phyloP scores from a whole-genome alignment of 225 moss, liverwort and hornwort species.

The Anthoceros angustus region DNA sequence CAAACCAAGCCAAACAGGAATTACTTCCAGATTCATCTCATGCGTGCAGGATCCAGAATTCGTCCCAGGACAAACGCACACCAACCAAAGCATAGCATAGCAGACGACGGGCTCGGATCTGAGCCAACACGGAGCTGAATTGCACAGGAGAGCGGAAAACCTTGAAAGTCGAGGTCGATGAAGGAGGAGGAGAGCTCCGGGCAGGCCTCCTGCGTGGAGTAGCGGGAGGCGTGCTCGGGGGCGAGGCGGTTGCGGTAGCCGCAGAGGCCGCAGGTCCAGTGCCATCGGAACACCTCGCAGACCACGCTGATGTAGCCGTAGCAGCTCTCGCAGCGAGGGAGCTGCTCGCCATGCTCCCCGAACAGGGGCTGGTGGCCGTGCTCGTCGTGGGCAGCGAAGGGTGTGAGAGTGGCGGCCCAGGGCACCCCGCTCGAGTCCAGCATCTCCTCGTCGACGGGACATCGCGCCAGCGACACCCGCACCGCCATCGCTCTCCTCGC shows the following conservation, averaged over 20 bases:
- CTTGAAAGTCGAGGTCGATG: slow-evolving; percentile 69
- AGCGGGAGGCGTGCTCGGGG: slow-evolving; percentile 38
- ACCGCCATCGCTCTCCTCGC: slow-evolving; percentile 51
- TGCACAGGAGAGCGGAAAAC: slow-evolving; percentile 19
- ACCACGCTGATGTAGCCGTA: slow-evolving; percentile 81
- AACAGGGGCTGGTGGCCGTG: slow-evolving; percentile 38
- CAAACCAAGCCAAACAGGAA: background rate
- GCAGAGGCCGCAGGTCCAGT: slow-evolving; percentile 81
- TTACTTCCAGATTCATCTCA: no score
- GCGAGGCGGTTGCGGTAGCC: slow-evolving; percentile 62
- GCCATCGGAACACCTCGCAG: slow-evolving; percentile 76
- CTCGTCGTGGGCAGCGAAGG: slow-evolving; percentile 77
- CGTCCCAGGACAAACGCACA: no score
- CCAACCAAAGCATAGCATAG: no score
- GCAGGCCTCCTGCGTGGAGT: slow-evolving; percentile 23
- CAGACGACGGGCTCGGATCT: no score
- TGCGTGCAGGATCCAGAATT: background rate
- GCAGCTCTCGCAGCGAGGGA: slow-evolving; percentile 91
- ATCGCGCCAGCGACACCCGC: slow-evolving; percentile 48
- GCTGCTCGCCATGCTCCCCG: slow-evolving; percentile 46
- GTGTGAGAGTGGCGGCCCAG: slow-evolving; percentile 76
- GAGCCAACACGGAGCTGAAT: background rate
- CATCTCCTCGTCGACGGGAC: slow-evolving; percentile 64
- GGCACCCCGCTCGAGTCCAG: slow-evolving; percentile 90
- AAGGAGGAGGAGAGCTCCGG: slow-evolving; percentile 56